phyloP scores from a whole-genome alignment of 768 basidiomycete genomes.

The Kwoniella sp. region DNA sequence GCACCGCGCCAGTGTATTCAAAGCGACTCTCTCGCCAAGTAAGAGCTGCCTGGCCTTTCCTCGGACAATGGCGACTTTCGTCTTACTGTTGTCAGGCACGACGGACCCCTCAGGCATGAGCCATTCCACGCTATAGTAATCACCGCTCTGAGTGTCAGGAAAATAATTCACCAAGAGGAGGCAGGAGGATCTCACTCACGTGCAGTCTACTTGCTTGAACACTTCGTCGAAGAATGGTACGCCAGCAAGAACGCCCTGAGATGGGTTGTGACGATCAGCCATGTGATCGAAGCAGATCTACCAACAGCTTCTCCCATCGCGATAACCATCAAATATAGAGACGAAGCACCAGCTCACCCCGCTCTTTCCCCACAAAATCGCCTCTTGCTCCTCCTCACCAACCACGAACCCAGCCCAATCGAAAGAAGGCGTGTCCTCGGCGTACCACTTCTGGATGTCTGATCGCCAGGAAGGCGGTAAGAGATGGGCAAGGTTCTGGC shows the following conservation, averaged over 20 bases:
- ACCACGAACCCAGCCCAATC: conserved; percentile 97
- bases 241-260: conserved; percentile 76
- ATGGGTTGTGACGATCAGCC: not conserved
- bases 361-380: conserved; percentile 88
- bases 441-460: conserved; percentile 78
- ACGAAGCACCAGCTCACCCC: too few relatives aligned
- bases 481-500: conserved; percentile 62
- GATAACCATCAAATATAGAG: conserved; percentile 52
- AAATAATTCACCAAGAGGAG: not conserved
- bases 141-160: not conserved
- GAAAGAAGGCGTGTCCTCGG: conserved; percentile 92
- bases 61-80: conserved; percentile 78
- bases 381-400: conserved; percentile 81
- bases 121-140: conserved; percentile 83
- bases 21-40: conserved; percentile 86
- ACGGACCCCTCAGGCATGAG: conserved; percentile 82
- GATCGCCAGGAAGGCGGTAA: conserved; percentile 90
- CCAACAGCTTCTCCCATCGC: too few relatives aligned
- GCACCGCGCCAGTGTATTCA: conserved; percentile 91
- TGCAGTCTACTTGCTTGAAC: conserved; percentile 83
- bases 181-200: too few relatives aligned
- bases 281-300: too few relatives aligned
- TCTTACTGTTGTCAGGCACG: conserved; percentile 66
- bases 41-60: conserved; percentile 86
- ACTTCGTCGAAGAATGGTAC: conserved; percentile 94